Conservation (phyloP, 768 basidiomycete genomes). For the Kwoniella sp. region DNA sequence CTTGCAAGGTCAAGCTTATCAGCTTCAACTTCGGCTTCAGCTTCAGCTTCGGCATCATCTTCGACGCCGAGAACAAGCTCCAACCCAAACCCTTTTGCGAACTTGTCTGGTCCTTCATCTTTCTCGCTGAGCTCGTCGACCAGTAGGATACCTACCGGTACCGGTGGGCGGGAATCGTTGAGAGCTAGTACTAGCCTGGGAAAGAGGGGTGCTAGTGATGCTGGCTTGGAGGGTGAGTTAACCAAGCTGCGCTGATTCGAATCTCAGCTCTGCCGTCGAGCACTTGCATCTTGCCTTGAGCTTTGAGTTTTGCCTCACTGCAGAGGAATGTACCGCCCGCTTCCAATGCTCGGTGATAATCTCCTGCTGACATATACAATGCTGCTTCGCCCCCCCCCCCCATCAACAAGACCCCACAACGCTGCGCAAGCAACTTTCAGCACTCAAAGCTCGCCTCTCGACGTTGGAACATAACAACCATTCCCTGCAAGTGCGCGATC, state of each 20-base stretch:
- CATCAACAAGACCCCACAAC: constrained; percentile 7
- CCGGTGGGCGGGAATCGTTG: background rate
- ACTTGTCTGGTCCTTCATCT: background rate
- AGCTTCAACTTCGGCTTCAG: constrained; percentile 1
- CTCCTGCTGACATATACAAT: too few species aligned
- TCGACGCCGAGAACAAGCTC: too few species aligned
- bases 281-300: too few species aligned
- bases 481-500: constrained; percentile 23
- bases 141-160: background rate
- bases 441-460: constrained; percentile 11
- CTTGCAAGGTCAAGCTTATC: constrained; percentile 4
- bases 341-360: too few species aligned
- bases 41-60: background rate
- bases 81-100: background rate
- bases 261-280: too few species aligned
- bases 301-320: too few species aligned
- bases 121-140: background rate
- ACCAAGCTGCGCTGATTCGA: too few species aligned
- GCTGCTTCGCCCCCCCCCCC: background rate
- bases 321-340: too few species aligned
- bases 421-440: constrained; percentile 13
- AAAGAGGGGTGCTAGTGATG: constrained; percentile 25
- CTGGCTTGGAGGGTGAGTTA: constrained; percentile 22
- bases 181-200: constrained; percentile 17
- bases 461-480: constrained; percentile 29